Conservation (phyloP, 2,329 filamentous ascomycete species). For the Emergomyces pasteurianus region DNA sequence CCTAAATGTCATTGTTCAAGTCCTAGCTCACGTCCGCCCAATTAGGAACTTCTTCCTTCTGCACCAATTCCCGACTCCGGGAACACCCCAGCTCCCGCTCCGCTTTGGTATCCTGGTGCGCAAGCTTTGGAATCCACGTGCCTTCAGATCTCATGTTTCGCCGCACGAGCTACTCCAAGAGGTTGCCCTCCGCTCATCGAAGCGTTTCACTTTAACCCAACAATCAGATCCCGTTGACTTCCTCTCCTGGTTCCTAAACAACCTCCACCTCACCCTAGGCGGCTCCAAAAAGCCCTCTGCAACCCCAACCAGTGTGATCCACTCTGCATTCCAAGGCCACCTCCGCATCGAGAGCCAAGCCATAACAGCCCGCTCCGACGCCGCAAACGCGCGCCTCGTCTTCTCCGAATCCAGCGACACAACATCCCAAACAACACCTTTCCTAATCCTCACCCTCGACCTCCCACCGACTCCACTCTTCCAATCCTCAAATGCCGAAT, state of each 20-base stretch:
- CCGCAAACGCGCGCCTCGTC: conserved; percentile 64
- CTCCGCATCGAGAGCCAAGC: conserved; percentile 87
- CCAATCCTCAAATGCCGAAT: conserved; percentile 85
- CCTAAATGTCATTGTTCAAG: conserved; percentile 87
- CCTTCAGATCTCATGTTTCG: conserved; percentile 93
- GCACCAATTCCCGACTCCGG: conserved; percentile 56
- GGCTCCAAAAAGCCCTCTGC: conserved; percentile 77
- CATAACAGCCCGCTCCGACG: conserved; percentile 83
- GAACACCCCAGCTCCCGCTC: conserved; percentile 66
- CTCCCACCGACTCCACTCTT: conserved; percentile 86
- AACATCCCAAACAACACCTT: conserved; percentile 63
- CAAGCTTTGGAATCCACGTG: conserved; percentile 95
- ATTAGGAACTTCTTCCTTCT: conserved; percentile 86
- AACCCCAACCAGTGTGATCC: conserved; percentile 57
- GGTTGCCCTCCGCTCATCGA: conserved; percentile 77
- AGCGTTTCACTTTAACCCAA: conserved; percentile 78
- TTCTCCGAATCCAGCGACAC: conserved; percentile 86
- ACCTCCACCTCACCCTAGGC: conserved; percentile 81
- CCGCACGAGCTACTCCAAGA: conserved; percentile 96
- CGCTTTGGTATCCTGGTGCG: conserved; percentile 80
- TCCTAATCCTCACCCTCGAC: conserved; percentile 86
- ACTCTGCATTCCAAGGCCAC: conserved; percentile 85
- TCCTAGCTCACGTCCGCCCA: conserved; percentile 77
- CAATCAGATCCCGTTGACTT: conserved; percentile 97
- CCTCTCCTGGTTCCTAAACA: conserved; percentile 93